Percentiles rank a stretch among this genome's conserved stretches.
phyloP scores from a whole-genome alignment of 1,139 yeast species.

The Yamadazyma trypodendri region DNA sequence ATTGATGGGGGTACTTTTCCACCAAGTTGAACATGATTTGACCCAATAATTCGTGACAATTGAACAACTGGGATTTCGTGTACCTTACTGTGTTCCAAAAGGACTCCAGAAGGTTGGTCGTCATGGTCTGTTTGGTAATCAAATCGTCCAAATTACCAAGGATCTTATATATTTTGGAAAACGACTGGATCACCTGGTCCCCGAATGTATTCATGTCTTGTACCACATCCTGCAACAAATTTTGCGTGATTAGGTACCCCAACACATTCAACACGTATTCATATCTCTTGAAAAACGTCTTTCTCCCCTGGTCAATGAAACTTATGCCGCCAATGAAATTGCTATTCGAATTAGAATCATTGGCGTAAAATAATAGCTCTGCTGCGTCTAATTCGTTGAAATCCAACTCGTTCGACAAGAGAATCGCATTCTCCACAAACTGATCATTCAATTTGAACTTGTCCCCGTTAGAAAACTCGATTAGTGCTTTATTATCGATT shows the following conservation, averaged over 20 bases:
- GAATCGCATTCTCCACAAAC: constrained; percentile 55
- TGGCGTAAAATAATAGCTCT: constrained; percentile 40
- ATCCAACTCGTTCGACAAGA: constrained; percentile 46
- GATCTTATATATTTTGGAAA: constrained; percentile 55
- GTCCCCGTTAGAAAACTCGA: constrained; percentile 52
- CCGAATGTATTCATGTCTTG: constrained; percentile 24
- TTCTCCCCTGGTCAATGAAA: constrained; percentile 65
- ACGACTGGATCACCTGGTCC: constrained; percentile 49
- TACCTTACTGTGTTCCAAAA: constrained; percentile 57
- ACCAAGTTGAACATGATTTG: constrained; percentile 57
- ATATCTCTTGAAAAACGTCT: constrained; percentile 67
- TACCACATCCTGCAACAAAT: constrained; percentile 26
- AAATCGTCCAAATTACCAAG: constrained; percentile 56
- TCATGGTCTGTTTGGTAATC: constrained; percentile 62
- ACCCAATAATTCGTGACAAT: constrained; percentile 71
- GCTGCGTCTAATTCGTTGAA: constrained; percentile 39
- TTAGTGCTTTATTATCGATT: constrained; percentile 47
- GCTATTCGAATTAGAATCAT: constrained; percentile 33
- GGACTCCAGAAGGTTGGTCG: constrained; percentile 39
- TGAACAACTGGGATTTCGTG: constrained; percentile 60
- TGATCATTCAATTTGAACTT: constrained; percentile 67
- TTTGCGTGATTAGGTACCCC: constrained; percentile 49
- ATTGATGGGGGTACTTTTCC: constrained; percentile 32
- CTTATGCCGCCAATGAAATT: constrained; percentile 44
- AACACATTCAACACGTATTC: constrained; percentile 71